phyloP scores from a whole-genome alignment of 441 rosid genomes.

The Adansonia gregorii region DNA sequence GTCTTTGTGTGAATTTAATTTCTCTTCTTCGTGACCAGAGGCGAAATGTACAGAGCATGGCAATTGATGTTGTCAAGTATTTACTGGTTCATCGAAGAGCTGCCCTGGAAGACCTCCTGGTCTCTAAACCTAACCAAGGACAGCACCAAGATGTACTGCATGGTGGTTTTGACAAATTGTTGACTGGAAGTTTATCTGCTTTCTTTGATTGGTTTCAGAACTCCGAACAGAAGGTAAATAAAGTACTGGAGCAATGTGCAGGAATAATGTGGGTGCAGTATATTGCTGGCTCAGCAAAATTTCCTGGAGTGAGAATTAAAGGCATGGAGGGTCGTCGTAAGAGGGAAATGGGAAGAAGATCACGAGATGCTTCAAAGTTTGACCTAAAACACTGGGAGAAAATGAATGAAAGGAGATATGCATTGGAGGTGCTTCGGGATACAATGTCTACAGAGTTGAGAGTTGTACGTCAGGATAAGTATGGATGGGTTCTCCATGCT shows the following conservation, averaged over 20 bases:
- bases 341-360: slow-evolving; percentile 93
- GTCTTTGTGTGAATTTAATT: slow-evolving; percentile 89
- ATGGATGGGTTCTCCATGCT: slow-evolving; percentile 99
- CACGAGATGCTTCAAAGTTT: slow-evolving; percentile 79
- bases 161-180: slow-evolving; percentile 93
- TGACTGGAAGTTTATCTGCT: slow-evolving; percentile 77
- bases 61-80: slow-evolving; percentile 85
- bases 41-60: slow-evolving; percentile 80
- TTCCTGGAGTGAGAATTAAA: slow-evolving; percentile 98
- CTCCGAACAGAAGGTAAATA: slow-evolving; percentile 79
- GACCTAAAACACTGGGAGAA: slow-evolving; percentile 97
- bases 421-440: slow-evolving; percentile 95
- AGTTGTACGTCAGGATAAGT: slow-evolving; percentile 99
- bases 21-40: slow-evolving; percentile 87
- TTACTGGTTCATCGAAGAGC: slow-evolving; percentile 92
- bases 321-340: slow-evolving; percentile 95
- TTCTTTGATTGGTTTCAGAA: slow-evolving; percentile 91
- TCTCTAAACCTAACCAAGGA: slow-evolving; percentile 91
- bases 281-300: slow-evolving; percentile 96
- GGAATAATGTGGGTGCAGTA: slow-evolving; percentile 98
- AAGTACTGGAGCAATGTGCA: slow-evolving; percentile 97
- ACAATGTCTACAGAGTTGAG: slow-evolving; percentile 99
- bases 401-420: slow-evolving; percentile 94
- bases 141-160: slow-evolving; percentile 81
- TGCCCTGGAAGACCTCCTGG: slow-evolving; percentile 91